Evolutionary conservation across 1,284 basidiomycete species (phyloP).

Genomic region (Fomes fomentarius): DNA sequence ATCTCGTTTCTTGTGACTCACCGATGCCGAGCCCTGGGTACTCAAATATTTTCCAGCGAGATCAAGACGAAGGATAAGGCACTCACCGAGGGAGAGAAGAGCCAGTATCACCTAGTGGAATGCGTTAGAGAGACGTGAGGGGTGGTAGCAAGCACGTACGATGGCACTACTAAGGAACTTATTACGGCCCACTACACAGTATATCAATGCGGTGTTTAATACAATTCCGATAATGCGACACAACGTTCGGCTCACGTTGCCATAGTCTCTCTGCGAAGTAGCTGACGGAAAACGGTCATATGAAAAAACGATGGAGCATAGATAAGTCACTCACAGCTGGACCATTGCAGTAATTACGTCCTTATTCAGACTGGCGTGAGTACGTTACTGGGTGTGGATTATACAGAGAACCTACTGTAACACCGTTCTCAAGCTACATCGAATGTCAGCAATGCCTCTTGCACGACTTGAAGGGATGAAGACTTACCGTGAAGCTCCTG

Average conservation of each 20-base stretch:
- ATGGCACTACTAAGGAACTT: not conserved
- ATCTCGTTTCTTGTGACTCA: not conserved
- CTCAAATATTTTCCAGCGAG: not conserved
- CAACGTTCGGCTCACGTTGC: not conserved
- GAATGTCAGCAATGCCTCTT: not conserved
- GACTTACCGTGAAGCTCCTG: conserved; percentile 1
- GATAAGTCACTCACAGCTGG: not conserved
- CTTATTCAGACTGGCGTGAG: not conserved
- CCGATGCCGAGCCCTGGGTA: not conserved
- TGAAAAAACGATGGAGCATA: not conserved
- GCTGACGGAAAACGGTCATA: not conserved
- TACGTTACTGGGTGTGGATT: not conserved
- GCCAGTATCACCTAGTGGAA: not conserved
- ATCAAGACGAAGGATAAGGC: not conserved
- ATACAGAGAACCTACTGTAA: not conserved
- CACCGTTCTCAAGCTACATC: not conserved
- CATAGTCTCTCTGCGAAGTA: not conserved
- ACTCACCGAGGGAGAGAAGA: not conserved
- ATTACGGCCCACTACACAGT: not conserved
- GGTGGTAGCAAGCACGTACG: not conserved
- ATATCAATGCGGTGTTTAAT: not conserved
- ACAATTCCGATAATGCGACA: not conserved
- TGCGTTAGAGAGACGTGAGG: not conserved
- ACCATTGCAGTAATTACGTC: not conserved
- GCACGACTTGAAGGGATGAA: too few relatives aligned